A percentile compares a stretch with the other conserved stretches of the same genome.
Evolutionary conservation across 306 rosid genomes (phyloP).

Genomic region (Leucaena leucocephala): DNA sequence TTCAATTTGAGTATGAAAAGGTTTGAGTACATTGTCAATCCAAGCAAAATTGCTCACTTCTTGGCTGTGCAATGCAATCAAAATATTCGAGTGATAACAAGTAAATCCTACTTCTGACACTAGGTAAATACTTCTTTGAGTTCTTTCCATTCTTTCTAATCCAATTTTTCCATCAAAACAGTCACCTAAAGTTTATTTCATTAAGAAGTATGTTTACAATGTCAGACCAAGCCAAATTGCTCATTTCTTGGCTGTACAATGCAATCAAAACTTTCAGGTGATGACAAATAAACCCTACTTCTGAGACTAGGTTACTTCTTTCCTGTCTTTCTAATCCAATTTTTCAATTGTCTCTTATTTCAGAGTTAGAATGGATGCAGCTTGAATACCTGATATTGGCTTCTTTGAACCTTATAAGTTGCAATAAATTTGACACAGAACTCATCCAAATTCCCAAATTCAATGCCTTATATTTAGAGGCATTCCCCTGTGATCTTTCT

Average conservation of each 20-base stretch:
- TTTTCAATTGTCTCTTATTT: background rate
- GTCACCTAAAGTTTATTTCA: background rate
- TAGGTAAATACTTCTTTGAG: too few species aligned
- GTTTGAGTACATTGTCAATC: background rate
- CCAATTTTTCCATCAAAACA: background rate
- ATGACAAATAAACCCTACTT: background rate
- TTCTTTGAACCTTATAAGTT: background rate
- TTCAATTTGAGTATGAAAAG: background rate
- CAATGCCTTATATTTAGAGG: background rate
- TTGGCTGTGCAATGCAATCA: constrained; percentile 6
- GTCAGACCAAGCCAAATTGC: background rate
- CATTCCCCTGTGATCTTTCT: background rate
- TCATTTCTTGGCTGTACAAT: background rate
- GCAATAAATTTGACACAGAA: background rate
- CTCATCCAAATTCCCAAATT: background rate
- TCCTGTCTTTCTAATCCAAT: background rate
- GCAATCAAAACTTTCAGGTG: background rate
- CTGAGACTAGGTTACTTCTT: background rate
- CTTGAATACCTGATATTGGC: background rate
- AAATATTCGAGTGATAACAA: background rate
- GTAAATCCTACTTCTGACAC: background rate
- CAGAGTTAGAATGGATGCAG: background rate
- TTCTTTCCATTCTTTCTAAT: background rate
- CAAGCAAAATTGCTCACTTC: background rate
- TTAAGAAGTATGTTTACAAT: background rate